These are phyloP conservation scores for Diversispora epigaea DNA, from an alignment of 192 early-diverging fungal genomes.

Conservation along the genomic window DNA sequence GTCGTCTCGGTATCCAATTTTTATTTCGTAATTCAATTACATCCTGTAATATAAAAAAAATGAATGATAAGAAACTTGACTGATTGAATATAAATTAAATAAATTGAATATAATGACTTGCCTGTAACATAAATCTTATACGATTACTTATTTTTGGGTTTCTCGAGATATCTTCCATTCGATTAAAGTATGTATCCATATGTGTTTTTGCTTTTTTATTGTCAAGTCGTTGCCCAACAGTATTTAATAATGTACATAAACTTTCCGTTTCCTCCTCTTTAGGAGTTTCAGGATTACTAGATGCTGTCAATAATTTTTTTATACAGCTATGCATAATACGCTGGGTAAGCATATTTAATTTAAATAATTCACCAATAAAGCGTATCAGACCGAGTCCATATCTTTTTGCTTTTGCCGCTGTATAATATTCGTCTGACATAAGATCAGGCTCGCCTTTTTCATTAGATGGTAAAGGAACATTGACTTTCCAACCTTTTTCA, in stretches of 20 bases:
- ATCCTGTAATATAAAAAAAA: conserved; percentile 45
- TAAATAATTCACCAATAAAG: conserved; percentile 97
- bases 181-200: conserved; percentile 86
- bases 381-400: conserved; percentile 88
- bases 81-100: not conserved
- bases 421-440: conserved; percentile 79
- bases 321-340: conserved; percentile 96
- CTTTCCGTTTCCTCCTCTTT: conserved; percentile 96
- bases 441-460: conserved; percentile 75
- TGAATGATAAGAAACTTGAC: not conserved
- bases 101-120: conserved; percentile 3
- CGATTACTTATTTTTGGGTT: conserved; percentile 67
- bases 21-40: conserved; percentile 78
- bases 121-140: conserved; percentile 82
- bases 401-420: conserved; percentile 88
- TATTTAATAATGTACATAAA: conserved; percentile 87
- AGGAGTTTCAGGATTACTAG: conserved; percentile 67
- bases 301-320: conserved; percentile 70
- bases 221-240: conserved; percentile 83
- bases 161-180: conserved; percentile 74
- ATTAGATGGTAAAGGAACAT: too few relatives aligned
- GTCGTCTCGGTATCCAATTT: conserved; percentile 74
- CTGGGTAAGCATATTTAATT: conserved; percentile 83
- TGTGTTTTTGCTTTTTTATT: conserved; percentile 53
- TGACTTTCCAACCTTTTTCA: too few relatives aligned